These are phyloP conservation scores for Glarea lozoyensis DNA, from an alignment of 495 filamentous ascomycete genomes.

Conservation along the genomic window DNA sequence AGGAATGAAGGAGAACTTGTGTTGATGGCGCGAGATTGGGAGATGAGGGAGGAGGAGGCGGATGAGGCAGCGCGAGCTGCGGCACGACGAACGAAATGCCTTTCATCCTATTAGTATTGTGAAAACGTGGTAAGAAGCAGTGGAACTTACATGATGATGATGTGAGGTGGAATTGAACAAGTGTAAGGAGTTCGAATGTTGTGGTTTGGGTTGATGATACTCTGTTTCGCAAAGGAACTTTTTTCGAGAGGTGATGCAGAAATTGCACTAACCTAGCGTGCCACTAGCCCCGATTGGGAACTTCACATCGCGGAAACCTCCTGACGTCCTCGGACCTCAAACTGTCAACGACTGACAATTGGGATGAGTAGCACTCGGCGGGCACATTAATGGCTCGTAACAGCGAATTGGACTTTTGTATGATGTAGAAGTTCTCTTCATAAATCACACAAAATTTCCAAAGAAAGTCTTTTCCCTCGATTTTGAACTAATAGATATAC, in stretches of 20 bases:
- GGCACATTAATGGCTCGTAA: too few relatives aligned
- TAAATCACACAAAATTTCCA: too few relatives aligned
- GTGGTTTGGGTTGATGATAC: not conserved
- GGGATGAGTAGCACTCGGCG: too few relatives aligned
- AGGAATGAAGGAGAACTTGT: conserved; percentile 24
- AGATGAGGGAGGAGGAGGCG: conserved; percentile 33
- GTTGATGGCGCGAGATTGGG: conserved; percentile 33
- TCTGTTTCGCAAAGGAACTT: not conserved
- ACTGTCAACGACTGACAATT: too few relatives aligned
- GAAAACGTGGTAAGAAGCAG: not conserved
- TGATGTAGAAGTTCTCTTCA: too few relatives aligned
- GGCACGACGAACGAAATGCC: conserved; percentile 48
- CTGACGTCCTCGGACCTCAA: too few relatives aligned
- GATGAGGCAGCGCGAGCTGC: conserved; percentile 47
- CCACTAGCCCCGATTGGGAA: too few relatives aligned
- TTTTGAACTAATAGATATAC: too few relatives aligned
- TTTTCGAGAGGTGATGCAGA: not conserved
- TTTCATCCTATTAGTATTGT: conserved; percentile 17
- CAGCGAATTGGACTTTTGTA: too few relatives aligned
- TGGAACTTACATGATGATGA: not conserved
- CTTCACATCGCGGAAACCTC: too few relatives aligned
- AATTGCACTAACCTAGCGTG: conserved; percentile 17
- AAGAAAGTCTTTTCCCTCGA: too few relatives aligned
- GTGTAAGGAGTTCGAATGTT: not conserved
- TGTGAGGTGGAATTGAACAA: not conserved